phyloP scores from a whole-genome alignment of 805 yeast species.

The Metschnikowia corniflorae region DNA sequence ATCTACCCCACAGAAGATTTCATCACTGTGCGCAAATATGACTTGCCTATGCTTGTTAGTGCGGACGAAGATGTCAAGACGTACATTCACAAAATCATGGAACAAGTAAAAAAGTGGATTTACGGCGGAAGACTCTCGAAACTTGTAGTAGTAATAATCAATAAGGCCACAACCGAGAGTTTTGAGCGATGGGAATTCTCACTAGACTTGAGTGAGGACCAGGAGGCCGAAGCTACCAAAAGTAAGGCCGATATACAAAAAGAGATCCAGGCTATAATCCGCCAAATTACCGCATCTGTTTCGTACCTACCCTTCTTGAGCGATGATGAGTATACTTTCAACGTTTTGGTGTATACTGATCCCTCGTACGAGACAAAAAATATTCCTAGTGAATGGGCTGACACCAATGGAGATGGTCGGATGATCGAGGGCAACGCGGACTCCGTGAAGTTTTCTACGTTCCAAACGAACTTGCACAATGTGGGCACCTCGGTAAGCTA shows the following conservation, averaged over 20 bases:
- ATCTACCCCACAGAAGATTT: constrained; percentile 88
- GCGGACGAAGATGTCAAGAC: constrained; percentile 70
- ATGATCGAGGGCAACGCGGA: constrained; percentile 56
- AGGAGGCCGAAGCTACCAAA: constrained; percentile 20
- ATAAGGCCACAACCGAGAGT: constrained; percentile 60
- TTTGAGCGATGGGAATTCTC: constrained; percentile 88
- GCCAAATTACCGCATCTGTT: constrained; percentile 86
- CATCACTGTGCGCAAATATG: constrained; percentile 72
- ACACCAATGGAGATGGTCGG: constrained; percentile 55
- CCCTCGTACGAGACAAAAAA: constrained; percentile 45
- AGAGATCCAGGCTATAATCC: constrained; percentile 79
- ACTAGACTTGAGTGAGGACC: constrained; percentile 41
- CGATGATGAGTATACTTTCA: constrained; percentile 65
- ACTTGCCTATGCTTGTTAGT: constrained; percentile 66
- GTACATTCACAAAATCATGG: constrained; percentile 64
- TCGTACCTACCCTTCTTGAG: constrained; percentile 74
- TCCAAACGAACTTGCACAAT: constrained; percentile 63
- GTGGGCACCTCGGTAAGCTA: constrained; percentile 73
- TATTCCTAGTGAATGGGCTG: constrained; percentile 83
- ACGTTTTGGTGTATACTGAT: constrained; percentile 79
- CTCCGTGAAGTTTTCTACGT: constrained; percentile 63
- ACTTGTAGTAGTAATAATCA: constrained; percentile 68
- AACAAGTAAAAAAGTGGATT: constrained; percentile 67
- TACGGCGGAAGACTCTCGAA: constrained; percentile 62
- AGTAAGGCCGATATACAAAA: constrained; percentile 51